Evolutionary conservation across 1,284 basidiomycete species (phyloP).

Genomic region (Cerioporus squamosus): DNA sequence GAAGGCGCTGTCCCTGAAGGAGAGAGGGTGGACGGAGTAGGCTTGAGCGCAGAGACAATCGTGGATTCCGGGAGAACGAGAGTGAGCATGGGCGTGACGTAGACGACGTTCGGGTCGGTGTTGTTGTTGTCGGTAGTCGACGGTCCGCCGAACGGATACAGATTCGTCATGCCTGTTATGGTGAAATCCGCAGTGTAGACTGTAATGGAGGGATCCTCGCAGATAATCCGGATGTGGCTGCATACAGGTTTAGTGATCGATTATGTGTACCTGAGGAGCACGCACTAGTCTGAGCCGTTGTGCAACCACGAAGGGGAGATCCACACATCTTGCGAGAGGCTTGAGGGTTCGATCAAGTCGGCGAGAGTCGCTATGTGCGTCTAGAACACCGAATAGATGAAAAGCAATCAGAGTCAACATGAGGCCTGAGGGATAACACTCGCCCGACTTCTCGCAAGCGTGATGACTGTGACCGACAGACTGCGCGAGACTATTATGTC

Average conservation of each 20-base stretch:
- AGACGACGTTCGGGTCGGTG: slow-evolving; percentile 9
- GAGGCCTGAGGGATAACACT: too few species aligned
- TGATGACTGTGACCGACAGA: too few species aligned
- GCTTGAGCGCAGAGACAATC: slow-evolving; percentile 21
- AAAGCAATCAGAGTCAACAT: too few species aligned
- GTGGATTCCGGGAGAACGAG: slow-evolving; percentile 31
- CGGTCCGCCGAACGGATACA: slow-evolving; percentile 36
- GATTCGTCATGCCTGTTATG: slow-evolving; percentile 38
- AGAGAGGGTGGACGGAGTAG: slow-evolving; percentile 19
- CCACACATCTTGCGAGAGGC: slow-evolving; percentile 28
- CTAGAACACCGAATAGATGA: slow-evolving; percentile 26
- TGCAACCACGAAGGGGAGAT: slow-evolving; percentile 34
- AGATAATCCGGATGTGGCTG: slow-evolving; percentile 38
- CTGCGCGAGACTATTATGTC: too few species aligned
- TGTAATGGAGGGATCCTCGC: slow-evolving; percentile 27
- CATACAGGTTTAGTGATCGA: not conserved
- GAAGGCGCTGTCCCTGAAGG: slow-evolving; percentile 24
- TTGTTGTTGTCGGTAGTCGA: slow-evolving; percentile 13
- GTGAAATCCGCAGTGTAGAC: slow-evolving; percentile 46
- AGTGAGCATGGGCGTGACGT: slow-evolving; percentile 27
- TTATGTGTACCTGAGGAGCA: not conserved
- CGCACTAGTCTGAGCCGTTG: slow-evolving; percentile 39
- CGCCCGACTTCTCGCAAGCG: too few species aligned
- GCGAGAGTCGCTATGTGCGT: slow-evolving; percentile 39
- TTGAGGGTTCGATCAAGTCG: slow-evolving; percentile 37